phyloP scores from a whole-genome alignment of 257 asterid genomes.

The Solanum neorickii region DNA sequence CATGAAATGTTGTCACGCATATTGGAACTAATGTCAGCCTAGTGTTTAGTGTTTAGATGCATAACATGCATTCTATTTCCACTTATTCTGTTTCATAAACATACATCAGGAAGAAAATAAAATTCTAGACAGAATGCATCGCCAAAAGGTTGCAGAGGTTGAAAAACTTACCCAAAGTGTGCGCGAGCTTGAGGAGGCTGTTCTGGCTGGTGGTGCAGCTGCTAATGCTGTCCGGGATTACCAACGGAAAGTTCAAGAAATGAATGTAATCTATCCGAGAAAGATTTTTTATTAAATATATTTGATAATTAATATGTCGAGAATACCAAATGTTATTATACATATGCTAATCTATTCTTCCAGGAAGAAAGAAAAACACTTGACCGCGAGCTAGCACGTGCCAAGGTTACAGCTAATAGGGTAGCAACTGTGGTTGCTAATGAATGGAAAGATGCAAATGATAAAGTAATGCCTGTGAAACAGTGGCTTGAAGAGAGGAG shows the following conservation, averaged over 20 bases:
- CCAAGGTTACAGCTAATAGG: constrained; percentile 14
- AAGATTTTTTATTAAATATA: background rate
- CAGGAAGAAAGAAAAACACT: constrained; percentile 16
- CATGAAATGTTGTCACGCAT: background rate
- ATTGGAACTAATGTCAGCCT: background rate
- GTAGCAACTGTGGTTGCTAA: constrained; percentile 91
- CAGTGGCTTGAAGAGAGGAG: constrained; percentile 98
- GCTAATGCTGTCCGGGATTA: constrained; percentile 17
- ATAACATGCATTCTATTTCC: background rate
- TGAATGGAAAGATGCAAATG: constrained; percentile 97
- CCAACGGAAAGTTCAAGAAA: constrained; percentile 17
- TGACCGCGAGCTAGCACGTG: constrained; percentile 17
- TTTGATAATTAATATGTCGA: background rate
- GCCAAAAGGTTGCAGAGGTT: constrained; percentile 16
- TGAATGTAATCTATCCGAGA: constrained; percentile 5
- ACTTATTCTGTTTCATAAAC: background rate
- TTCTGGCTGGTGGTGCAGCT: constrained; percentile 16
- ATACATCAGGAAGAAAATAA: constrained; percentile 17
- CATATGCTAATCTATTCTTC: background rate
- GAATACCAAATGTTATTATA: background rate
- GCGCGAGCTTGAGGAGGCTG: constrained; percentile 15
- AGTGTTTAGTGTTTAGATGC: background rate
- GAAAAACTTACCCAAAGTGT: constrained; percentile 15
- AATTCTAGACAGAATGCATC: constrained; percentile 12
- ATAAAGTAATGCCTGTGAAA: constrained; percentile 96